Conservation (phyloP, 2,329 filamentous ascomycete species). For the Trichoderma guizhouense region DNA sequence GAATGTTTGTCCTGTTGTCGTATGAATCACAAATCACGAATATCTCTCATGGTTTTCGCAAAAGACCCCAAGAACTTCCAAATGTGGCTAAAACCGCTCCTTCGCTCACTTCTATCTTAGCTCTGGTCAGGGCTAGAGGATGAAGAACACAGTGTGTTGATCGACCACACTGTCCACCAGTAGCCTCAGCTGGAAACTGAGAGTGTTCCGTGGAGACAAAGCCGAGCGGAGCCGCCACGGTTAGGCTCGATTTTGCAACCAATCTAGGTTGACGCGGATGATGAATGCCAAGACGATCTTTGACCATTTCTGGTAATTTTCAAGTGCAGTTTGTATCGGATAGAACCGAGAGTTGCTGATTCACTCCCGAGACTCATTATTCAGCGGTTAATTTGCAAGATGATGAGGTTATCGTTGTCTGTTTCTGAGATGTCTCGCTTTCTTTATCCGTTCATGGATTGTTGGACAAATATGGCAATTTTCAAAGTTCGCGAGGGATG, state of each 20-base stretch:
- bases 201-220: too few relatives aligned
- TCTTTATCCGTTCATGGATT: not conserved
- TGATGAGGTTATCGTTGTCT: not conserved
- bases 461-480: not conserved
- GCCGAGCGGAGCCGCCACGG: not conserved
- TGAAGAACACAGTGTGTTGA: not conserved
- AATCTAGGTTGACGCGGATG: not conserved
- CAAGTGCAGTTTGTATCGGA: rapidly evolving
- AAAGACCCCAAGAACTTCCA: not conserved
- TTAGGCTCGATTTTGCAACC: not conserved
- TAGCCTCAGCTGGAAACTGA: not conserved
- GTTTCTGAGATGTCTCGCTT: not conserved
- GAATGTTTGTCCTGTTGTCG: not conserved
- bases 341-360: not conserved
- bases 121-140: not conserved
- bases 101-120: not conserved
- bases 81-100: not conserved
- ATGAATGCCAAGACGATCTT: not conserved
- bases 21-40: not conserved
- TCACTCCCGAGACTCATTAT: not conserved
- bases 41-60: not conserved
- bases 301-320: not conserved
- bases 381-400: not conserved
- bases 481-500: not conserved
- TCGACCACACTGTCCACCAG: not conserved